Conservation (phyloP, 352 stramenopile species). For the Plasmopara viticola region DNA sequence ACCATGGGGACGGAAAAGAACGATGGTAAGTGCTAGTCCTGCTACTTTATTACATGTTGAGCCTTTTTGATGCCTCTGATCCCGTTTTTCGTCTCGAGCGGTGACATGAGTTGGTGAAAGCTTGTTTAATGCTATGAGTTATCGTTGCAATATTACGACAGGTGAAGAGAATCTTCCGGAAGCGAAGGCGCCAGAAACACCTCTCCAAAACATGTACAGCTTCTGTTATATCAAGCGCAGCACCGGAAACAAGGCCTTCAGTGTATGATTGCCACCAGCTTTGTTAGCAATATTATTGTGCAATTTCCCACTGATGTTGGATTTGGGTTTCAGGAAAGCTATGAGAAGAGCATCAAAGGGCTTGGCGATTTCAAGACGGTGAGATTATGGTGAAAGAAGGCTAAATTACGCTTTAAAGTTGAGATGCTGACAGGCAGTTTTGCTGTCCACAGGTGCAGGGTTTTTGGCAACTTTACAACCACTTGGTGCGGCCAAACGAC, state of each 20-base stretch:
- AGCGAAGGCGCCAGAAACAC: slow-evolving; percentile 35
- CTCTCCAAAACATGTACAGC: slow-evolving; percentile 86
- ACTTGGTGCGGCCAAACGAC: slow-evolving; percentile 88
- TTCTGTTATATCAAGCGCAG: slow-evolving; percentile 89
- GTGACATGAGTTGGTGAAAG: too few relatives aligned
- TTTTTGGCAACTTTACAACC: slow-evolving; percentile 93
- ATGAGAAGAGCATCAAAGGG: slow-evolving; percentile 93
- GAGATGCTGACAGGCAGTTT: slow-evolving; percentile 3
- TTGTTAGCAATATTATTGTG: slow-evolving; percentile 3
- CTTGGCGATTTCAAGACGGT: slow-evolving; percentile 90
- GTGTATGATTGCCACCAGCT: slow-evolving; percentile 25
- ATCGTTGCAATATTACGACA: slow-evolving; percentile 7
- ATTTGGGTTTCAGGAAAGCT: slow-evolving; percentile 62
- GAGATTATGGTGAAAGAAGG: not conserved
- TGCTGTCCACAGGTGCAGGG: slow-evolving; percentile 62
- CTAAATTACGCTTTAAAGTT: not conserved
- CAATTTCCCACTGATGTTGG: slow-evolving; percentile 4
- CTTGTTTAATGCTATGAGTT: not conserved
- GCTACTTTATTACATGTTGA: not conserved
- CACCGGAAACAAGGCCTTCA: slow-evolving; percentile 67
- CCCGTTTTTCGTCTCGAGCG: too few relatives aligned
- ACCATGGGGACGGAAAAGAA: slow-evolving; percentile 49
- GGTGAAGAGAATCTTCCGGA: slow-evolving; percentile 25
- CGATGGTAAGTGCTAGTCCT: slow-evolving; percentile 10
- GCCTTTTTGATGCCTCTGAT: too few relatives aligned